phyloP scores from a whole-genome alignment of 2,329 filamentous ascomycete species.

The Reticulascus tulasneorum region DNA sequence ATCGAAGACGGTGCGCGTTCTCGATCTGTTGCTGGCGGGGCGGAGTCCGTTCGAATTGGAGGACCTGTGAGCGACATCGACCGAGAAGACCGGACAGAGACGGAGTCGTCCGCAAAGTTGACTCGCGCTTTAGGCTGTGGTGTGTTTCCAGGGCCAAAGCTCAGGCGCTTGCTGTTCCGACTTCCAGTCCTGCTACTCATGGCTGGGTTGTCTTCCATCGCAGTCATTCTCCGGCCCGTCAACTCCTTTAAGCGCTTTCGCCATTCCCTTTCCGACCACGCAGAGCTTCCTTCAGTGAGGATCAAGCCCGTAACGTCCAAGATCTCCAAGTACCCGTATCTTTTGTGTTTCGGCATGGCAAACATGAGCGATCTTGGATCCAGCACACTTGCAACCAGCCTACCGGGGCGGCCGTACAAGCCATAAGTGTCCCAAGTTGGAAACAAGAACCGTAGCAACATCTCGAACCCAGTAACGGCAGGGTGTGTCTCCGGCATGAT shows the following conservation, averaged over 20 bases:
- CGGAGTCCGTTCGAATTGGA: slow-evolving; percentile 44
- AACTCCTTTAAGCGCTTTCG: slow-evolving; percentile 83
- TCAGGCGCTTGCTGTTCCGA: slow-evolving; percentile 53
- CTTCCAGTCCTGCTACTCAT: slow-evolving; percentile 50
- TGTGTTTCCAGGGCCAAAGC: slow-evolving; percentile 38
- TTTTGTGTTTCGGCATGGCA: slow-evolving; percentile 83
- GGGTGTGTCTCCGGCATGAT: slow-evolving; percentile 94
- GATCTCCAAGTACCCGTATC: slow-evolving; percentile 88
- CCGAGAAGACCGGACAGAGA: slow-evolving; percentile 46
- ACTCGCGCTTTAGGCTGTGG: slow-evolving; percentile 39
- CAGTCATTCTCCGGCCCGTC: slow-evolving; percentile 74
- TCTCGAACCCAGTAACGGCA: slow-evolving; percentile 92
- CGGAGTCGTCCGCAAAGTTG: slow-evolving; percentile 54
- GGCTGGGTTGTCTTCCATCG: slow-evolving; percentile 42
- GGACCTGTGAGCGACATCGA: slow-evolving; percentile 45
- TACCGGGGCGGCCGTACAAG: slow-evolving; percentile 83
- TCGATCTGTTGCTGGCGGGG: slow-evolving; percentile 39
- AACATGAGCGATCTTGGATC: slow-evolving; percentile 95
- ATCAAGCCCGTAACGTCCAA: slow-evolving; percentile 81
- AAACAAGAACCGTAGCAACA: slow-evolving; percentile 88
- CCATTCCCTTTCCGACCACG: slow-evolving; percentile 88
- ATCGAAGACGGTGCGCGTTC: slow-evolving; percentile 30
- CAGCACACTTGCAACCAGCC: slow-evolving; percentile 80
- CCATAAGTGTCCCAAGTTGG: slow-evolving; percentile 91
- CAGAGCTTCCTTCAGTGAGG: slow-evolving; percentile 67